These are phyloP conservation scores for Cladophialophora yegresii DNA, from an alignment of 2,329 filamentous ascomycete species.

Conservation along the genomic window DNA sequence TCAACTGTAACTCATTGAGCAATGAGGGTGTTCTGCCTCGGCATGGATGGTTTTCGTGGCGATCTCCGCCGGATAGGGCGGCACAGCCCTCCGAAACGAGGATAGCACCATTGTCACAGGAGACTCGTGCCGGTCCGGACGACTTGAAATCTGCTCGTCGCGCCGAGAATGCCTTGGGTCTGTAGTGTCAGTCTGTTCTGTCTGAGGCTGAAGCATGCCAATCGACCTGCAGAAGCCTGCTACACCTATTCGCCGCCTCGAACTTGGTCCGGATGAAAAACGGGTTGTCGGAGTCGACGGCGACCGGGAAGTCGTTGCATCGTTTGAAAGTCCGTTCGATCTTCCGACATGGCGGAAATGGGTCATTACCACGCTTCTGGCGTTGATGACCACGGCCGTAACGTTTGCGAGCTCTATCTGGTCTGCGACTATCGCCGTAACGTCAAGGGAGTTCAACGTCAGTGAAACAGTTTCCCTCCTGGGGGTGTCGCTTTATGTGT, in stretches of 20 bases:
- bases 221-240: slow-evolving; percentile 6
- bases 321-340: slow-evolving; percentile 22
- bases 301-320: slow-evolving; percentile 1
- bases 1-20: slow-evolving; percentile 1
- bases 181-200: slow-evolving; percentile 8
- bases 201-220: slow-evolving; percentile 13
- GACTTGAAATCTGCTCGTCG: slow-evolving; percentile 9
- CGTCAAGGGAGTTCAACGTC: slow-evolving; percentile 37
- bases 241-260: slow-evolving; percentile 2
- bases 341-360: slow-evolving; percentile 42
- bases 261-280: slow-evolving; percentile 11
- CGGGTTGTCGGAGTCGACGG: slow-evolving; percentile 1
- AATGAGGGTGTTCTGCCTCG: slow-evolving; percentile 3
- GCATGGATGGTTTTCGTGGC: slow-evolving; percentile 2
- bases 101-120: slow-evolving; percentile 5
- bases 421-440: slow-evolving; percentile 18
- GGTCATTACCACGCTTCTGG: slow-evolving; percentile 44
- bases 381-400: slow-evolving; percentile 46
- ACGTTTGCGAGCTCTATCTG: slow-evolving; percentile 48
- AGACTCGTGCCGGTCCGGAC: not conserved
- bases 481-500: slow-evolving; percentile 59
- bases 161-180: not conserved
- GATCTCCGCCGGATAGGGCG: slow-evolving; percentile 8
- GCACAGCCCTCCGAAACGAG: slow-evolving; percentile 9
- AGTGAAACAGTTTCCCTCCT: slow-evolving; percentile 49